Evolutionary conservation across 2,329 filamentous ascomycete species (phyloP).

Genomic region (Epicoccum nigrum): DNA sequence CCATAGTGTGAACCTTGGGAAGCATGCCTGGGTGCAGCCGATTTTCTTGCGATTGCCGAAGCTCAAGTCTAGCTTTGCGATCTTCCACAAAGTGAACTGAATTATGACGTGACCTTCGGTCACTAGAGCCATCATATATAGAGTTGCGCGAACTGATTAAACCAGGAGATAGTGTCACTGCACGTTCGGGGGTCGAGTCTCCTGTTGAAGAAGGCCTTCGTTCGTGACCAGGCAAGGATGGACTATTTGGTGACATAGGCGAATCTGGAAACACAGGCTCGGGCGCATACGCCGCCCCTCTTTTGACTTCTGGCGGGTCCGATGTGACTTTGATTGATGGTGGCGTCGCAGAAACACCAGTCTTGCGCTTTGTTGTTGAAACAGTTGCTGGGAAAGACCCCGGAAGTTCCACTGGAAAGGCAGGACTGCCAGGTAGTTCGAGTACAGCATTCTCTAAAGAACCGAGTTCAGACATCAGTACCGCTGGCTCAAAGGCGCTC

Average conservation of each 20-base stretch:
- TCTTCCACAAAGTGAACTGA: conserved; percentile 38
- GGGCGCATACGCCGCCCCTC: conserved; percentile 55
- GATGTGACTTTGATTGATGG: conserved; percentile 36
- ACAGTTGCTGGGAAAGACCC: conserved; percentile 24
- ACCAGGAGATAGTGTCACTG: conserved; percentile 25
- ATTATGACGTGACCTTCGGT: conserved; percentile 27
- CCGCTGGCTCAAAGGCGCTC: conserved; percentile 18
- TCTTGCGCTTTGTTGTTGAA: too few relatives aligned
- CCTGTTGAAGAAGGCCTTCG: conserved; percentile 7
- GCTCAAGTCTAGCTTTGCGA: conserved; percentile 35
- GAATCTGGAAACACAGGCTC: conserved; percentile 47
- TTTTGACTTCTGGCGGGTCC: conserved; percentile 43
- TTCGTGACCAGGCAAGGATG: conserved; percentile 12
- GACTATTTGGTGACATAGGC: conserved; percentile 24
- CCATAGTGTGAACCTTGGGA: conserved; percentile 60
- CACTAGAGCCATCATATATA: not conserved
- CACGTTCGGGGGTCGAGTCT: conserved; percentile 3
- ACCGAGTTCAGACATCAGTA: conserved; percentile 31
- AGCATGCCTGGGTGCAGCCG: conserved; percentile 62
- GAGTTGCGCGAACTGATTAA: conserved; percentile 7
- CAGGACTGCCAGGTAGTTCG: conserved; percentile 39
- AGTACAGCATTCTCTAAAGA: conserved; percentile 22
- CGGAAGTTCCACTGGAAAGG: conserved; percentile 33
- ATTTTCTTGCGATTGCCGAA: conserved; percentile 41
- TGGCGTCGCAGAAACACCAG: not conserved